Evolutionary conservation across 495 filamentous ascomycete genomes (phyloP), one percentile per base, ranked within the genome.

Genomic region (Aspergillus ellipticus): DNA sequence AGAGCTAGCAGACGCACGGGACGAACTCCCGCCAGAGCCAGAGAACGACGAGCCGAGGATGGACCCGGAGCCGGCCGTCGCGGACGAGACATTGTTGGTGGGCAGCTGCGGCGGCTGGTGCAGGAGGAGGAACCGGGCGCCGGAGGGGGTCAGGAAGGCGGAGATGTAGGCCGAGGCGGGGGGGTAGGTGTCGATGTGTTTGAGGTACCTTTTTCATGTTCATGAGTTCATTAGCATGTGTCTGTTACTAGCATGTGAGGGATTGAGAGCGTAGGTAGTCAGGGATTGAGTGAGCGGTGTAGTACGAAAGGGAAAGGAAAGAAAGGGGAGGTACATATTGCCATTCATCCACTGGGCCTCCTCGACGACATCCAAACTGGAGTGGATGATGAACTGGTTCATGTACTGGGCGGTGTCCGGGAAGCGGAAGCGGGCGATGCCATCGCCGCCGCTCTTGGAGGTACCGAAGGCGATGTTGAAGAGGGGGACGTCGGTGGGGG

Each of bases 401-500:
- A 96, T 89, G 68, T 93, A 87, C 49, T 89, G 84, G 22, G 91
- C 88, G 58, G 95, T 86, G 45, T 92, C 87, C 28, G 79, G 82
- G 81, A 96, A 97, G 58, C 74, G 72, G 67, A 82, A 80, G 35
- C 89, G 85, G 22, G 94, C 77, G 63, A 91, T 80, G 61, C 94
- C 94, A 79, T 97, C 93, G 61, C 91, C 92, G 74, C 92, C 91
- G 54, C 87, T 83, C 73, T 96, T 96, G 31, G 89, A 92, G 45
- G 92, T 96, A 61, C 94, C 94, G 74, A 98, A 97, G 61, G 95
- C 90, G 69, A 92, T 82, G 73, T 95, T 91, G 78, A 97, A 98
- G 54, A 97, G 83, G 17, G 94, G 92, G 68, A 90, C 92, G 71
- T 98, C 94, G 49, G 88, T 88, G 3, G 93, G 95, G 64, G 90